phyloP scores from a whole-genome alignment of 257 asterid species.

The Sherardia arvensis region DNA sequence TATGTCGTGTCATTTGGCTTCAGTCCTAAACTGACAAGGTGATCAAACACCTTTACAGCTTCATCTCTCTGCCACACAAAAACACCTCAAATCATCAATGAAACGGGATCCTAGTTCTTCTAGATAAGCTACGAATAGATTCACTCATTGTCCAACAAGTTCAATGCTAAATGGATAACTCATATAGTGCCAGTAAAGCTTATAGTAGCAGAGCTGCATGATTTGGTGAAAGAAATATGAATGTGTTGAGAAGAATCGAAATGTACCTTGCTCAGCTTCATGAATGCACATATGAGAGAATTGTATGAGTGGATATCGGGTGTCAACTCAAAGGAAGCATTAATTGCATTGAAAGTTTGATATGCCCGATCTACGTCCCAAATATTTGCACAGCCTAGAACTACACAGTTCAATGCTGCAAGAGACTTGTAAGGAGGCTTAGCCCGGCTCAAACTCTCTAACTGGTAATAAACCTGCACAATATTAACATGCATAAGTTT shows the following conservation, averaged over 20 bases:
- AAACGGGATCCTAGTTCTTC: neutral
- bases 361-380: conserved; percentile 98
- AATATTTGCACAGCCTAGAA: conserved; percentile 90
- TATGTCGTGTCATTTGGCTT: conserved; percentile 67
- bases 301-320: conserved; percentile 86
- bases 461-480: conserved; percentile 86
- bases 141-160: neutral
- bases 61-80: conserved; percentile 75
- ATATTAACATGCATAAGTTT: neutral
- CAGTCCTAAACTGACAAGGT: conserved; percentile 55
- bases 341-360: conserved; percentile 74
- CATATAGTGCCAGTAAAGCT: neutral
- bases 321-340: conserved; percentile 52
- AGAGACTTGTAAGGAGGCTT: conserved; percentile 71
- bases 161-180: neutral
- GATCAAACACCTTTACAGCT: conserved; percentile 78
- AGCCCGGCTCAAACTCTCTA: conserved; percentile 67
- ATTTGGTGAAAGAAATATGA: neutral
- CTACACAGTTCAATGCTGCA: conserved; percentile 77
- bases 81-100: conserved; percentile 3
- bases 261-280: conserved; percentile 66
- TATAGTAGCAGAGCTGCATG: neutral
- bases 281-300: conserved; percentile 70
- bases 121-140: neutral
- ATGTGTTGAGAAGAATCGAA: neutral